A percentile compares a stretch with the other conserved stretches of the same genome.
These are phyloP conservation scores for Saraca asoca DNA, from an alignment of 331 rosid species.

Conservation along the genomic window DNA sequence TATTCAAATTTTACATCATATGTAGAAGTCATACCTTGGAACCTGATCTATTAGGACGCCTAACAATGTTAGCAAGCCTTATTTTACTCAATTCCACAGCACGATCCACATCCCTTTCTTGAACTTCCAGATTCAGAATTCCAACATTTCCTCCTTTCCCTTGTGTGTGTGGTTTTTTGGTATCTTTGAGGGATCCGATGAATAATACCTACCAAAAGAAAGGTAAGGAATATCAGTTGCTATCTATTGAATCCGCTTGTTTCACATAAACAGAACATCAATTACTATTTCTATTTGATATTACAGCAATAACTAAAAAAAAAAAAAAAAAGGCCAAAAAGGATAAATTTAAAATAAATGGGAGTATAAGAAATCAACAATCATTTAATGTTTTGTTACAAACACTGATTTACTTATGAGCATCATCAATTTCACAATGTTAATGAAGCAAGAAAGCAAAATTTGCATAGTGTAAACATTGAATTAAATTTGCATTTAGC, in stretches of 20 bases:
- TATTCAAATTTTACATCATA: constrained; percentile 5
- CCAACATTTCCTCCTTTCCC: constrained; percentile 45
- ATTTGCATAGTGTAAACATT: too few relatives aligned
- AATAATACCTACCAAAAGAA: constrained; percentile 62
- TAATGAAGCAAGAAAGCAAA: too few relatives aligned
- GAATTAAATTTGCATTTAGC: too few relatives aligned
- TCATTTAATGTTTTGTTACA: background rate
- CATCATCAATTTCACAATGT: too few relatives aligned
- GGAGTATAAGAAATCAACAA: background rate
- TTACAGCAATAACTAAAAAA: background rate
- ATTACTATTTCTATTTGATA: background rate
- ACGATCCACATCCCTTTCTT: constrained; percentile 43
- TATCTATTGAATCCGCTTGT: constrained; percentile 12
- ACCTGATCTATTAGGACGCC: constrained; percentile 65
- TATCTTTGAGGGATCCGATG: constrained; percentile 65
- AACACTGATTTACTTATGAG: too few relatives aligned
- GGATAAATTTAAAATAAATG: background rate
- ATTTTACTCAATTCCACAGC: constrained; percentile 48
- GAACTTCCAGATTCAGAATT: constrained; percentile 43
- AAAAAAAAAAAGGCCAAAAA: background rate
- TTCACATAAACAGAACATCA: background rate
- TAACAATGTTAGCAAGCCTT: constrained; percentile 59
- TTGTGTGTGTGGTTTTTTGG: constrained; percentile 34
- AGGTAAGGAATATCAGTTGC: constrained; percentile 29
- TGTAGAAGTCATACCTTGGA: constrained; percentile 64